Evolutionary conservation across 140 eudicot genomes (phyloP).

Genomic region (Anethum foeniculum): DNA sequence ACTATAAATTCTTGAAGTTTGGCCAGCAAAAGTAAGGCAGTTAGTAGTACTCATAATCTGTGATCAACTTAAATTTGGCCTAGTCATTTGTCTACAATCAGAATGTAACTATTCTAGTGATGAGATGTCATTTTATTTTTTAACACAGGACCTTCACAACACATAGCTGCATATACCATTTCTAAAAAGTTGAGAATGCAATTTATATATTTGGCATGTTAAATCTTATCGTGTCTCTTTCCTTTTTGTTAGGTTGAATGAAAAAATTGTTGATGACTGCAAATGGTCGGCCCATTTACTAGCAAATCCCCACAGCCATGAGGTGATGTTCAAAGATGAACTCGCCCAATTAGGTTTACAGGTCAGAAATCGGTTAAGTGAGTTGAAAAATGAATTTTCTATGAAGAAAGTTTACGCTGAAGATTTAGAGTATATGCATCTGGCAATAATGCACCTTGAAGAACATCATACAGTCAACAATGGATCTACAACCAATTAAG

Average conservation of each 20-base stretch:
- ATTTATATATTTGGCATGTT: not conserved
- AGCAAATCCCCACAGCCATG: not conserved
- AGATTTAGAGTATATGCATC: conserved; percentile 23
- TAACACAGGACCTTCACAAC: not conserved
- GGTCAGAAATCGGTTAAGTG: conserved; percentile 1
- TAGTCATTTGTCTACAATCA: not conserved
- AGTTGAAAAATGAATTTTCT: not conserved
- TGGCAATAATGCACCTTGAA: conserved; percentile 25
- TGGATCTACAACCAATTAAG: not conserved
- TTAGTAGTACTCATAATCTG: not conserved
- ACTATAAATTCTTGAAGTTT: not conserved
- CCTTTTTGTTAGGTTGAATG: conserved; percentile 24
- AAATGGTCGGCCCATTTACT: conserved; percentile 26
- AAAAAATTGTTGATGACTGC: conserved; percentile 4
- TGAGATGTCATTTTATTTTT: not conserved
- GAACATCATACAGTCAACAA: not conserved
- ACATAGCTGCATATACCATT: not conserved
- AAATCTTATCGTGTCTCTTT: not conserved
- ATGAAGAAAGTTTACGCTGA: not conserved
- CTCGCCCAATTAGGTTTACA: conserved; percentile 11
- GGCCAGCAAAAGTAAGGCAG: not conserved
- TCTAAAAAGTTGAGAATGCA: not conserved
- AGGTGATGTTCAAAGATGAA: not conserved
- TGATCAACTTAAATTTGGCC: not conserved
- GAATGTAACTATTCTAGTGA: not conserved